Evolutionary conservation across 192 early-diverging fungal genomes (phyloP).

Genomic region (Chytriomyces sp.): DNA sequence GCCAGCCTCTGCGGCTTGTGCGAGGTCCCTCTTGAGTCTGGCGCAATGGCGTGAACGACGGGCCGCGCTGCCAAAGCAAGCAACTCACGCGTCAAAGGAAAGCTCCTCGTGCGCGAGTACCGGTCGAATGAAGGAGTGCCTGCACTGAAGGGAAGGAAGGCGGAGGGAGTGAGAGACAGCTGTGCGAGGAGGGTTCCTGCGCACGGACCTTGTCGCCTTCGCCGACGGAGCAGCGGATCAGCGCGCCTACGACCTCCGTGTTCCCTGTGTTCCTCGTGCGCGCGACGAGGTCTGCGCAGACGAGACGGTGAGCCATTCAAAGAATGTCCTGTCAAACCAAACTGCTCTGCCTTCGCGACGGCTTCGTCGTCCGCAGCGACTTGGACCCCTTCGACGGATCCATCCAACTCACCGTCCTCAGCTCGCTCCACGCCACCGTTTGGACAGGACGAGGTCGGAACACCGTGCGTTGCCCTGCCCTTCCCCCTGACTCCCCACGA

Average conservation of each 20-base stretch:
- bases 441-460: slow-evolving; percentile 8
- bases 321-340: too few species aligned
- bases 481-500: background rate
- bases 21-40: too few species aligned
- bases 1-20: too few species aligned
- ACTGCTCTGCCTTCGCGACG: background rate
- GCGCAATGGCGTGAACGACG: too few species aligned
- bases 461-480: background rate
- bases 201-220: background rate
- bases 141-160: background rate
- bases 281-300: too few species aligned
- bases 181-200: background rate
- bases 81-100: background rate
- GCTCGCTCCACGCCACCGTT: background rate
- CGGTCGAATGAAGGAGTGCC: background rate
- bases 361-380: background rate
- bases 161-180: too few species aligned
- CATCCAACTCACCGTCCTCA: background rate
- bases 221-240: background rate
- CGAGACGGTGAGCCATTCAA: too few species aligned
- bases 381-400: background rate
- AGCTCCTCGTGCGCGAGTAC: background rate
- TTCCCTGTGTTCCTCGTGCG: too few species aligned
- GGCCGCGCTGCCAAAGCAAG: too few species aligned
- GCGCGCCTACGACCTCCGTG: too few species aligned